These are phyloP conservation scores for Capsicum rhomboideum DNA, from an alignment of 257 asterid genomes.

Conservation along the genomic window DNA sequence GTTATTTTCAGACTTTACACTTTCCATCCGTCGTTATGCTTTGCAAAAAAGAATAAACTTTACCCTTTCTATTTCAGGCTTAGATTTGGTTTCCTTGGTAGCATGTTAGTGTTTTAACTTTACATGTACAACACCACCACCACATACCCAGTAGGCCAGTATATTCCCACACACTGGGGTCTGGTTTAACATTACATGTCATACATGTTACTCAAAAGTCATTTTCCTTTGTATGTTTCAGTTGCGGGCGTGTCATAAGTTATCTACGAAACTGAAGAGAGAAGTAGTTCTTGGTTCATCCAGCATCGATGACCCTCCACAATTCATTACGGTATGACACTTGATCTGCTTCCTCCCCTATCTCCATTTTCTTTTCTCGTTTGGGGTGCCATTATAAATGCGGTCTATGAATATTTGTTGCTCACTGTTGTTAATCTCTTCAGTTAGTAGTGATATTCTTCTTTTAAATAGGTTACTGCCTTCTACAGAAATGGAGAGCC, in stretches of 20 bases:
- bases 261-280: slow-evolving; percentile 73
- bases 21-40: background rate
- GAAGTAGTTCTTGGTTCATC: slow-evolving; percentile 93
- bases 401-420: background rate
- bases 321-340: slow-evolving; percentile 74
- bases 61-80: background rate
- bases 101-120: background rate
- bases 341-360: slow-evolving; percentile 8
- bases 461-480: background rate
- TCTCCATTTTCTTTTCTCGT: background rate
- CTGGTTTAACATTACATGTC: background rate
- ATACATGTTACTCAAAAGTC: slow-evolving; percentile 1
- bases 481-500: background rate
- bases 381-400: background rate
- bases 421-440: background rate
- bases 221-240: slow-evolving; percentile 20
- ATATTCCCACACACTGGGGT: no score
- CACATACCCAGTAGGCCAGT: no score
- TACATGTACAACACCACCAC: no score
- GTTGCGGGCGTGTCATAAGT: slow-evolving; percentile 93
- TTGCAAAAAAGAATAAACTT: background rate
- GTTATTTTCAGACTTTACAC: background rate
- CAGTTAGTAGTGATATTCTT: background rate
- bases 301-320: slow-evolving; percentile 93
- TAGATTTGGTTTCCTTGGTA: background rate